Evolutionary conservation across 129 eudicot species (phyloP), one percentile per base, ranked within the genome.

Genomic region (Scalesia atractyloides): DNA sequence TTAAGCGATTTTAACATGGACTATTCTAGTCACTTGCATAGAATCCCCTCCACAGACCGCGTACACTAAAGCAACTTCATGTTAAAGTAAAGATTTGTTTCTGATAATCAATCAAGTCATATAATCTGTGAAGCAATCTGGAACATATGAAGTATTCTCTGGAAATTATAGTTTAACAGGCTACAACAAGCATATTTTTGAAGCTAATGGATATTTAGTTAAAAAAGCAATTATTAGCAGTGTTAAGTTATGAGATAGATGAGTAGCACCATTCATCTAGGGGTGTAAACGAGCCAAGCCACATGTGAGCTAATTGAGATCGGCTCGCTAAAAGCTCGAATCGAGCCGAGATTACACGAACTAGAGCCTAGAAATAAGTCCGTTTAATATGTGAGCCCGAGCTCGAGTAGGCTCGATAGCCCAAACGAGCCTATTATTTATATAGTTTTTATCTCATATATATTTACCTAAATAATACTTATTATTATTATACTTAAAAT

Each of bases 221-320:
- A 24, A 71, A 6, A 18, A 58, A 37, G 52, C 65, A 11, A 34
- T 54, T 54, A 9, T 44, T 26, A 4, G 54, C 22, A 24, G 43
- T 39, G 54, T 20, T 70, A 22, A 12, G 16, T 54, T 51, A 51
- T 16, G 64, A 37, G 52, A 33, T 37, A 69, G 9, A 50, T 50
- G 39, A 22, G 43, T 11, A 48, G 26, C 26, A 10, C 43, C 6
- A 37, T 37, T 37, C 43, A 37, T 37, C 43, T 37, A 37, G 43
- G 8, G 52, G 9, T 41, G 69, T 49, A 36, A 64, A 5, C 9
- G 44, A 62, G 67, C 11, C 15, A 33, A 10, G 89, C 88, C 54
- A 83, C 81, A 63, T 37, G 0, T 37, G 43, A 37, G 43, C 43
- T 37, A 37, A 6, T 37, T 37, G 43, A 37, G 43, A 37, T 37